Evolutionary conservation across 768 basidiomycete genomes (phyloP).

Genomic region (Albatrellus ellisii): DNA sequence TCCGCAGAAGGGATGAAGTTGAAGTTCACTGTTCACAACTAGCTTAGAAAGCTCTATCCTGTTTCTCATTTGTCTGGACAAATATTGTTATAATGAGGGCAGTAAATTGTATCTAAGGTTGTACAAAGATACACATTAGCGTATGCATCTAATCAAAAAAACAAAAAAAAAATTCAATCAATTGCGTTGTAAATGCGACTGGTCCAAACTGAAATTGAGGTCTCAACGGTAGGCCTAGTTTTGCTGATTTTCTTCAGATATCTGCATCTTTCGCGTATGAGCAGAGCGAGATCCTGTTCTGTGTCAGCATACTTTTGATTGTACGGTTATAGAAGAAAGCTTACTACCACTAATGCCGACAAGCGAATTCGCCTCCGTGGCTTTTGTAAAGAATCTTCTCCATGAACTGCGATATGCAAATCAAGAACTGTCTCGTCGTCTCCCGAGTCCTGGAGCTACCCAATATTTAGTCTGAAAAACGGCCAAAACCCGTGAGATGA

Average conservation of each 20-base stretch:
- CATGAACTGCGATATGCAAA: neutral
- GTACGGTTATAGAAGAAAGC: neutral
- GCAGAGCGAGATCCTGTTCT: neutral
- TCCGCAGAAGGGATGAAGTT: slow-evolving; percentile 22
- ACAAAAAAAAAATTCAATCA: neutral
- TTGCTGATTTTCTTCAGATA: no score
- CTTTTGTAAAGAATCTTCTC: neutral
- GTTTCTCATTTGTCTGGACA: no score
- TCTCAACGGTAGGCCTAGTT: no score
- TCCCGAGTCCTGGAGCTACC: neutral
- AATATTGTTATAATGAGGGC: no score
- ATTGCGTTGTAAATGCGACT: no score
- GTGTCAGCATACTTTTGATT: no score
- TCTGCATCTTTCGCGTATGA: neutral
- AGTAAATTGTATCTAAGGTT: no score
- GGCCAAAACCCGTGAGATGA: neutral
- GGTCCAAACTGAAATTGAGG: no score
- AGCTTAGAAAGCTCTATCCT: slow-evolving; percentile 17
- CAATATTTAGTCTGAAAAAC: neutral
- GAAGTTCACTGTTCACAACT: slow-evolving; percentile 26
- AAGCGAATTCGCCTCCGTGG: neutral
- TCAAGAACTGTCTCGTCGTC: neutral
- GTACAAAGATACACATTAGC: neutral
- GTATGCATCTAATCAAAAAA: neutral
- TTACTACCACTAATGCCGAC: neutral